Evolutionary conservation across 2,329 filamentous ascomycete genomes (phyloP).

Genomic region (Arthroderma sp.): DNA sequence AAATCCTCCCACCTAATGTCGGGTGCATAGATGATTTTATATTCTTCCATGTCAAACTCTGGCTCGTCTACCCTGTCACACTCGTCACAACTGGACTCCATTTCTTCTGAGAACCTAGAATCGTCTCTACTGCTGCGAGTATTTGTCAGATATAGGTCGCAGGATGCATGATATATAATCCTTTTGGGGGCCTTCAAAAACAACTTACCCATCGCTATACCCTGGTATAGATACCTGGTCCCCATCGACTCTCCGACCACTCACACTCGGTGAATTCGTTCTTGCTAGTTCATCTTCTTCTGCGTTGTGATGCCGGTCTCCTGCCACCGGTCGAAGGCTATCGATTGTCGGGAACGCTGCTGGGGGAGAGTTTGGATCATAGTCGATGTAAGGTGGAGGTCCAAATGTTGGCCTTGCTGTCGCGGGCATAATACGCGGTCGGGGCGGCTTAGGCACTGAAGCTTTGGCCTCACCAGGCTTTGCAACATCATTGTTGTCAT

Average conservation of each 20-base stretch:
- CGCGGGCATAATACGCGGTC: constrained; percentile 9
- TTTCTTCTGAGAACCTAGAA: background rate
- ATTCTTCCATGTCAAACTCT: constrained; percentile 2
- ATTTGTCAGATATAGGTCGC: too few relatives aligned
- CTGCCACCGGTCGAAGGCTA: background rate
- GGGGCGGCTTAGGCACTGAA: constrained; percentile 8
- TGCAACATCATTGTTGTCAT: background rate
- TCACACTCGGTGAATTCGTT: too few relatives aligned
- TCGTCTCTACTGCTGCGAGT: too few relatives aligned
- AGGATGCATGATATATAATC: too few relatives aligned
- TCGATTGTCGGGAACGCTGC: constrained; percentile 31
- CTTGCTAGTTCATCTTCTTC: too few relatives aligned
- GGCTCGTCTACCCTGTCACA: constrained; percentile 1
- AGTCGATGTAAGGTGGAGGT: constrained; percentile 17
- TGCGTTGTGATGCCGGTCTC: too few relatives aligned
- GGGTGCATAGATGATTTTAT: constrained; percentile 4
- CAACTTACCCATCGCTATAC: too few relatives aligned
- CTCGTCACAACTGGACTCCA: constrained; percentile 8
- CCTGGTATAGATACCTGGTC: too few relatives aligned
- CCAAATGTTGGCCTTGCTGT: constrained; percentile 5
- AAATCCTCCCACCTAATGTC: constrained; percentile 22
- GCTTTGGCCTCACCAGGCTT: constrained; percentile 15
- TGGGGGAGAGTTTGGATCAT: constrained; percentile 26
- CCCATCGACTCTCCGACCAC: too few relatives aligned
- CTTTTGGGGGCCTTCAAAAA: too few relatives aligned